These are phyloP conservation scores for Annona squamosa DNA, from an alignment of 164 flowering plant species.

Conservation along the genomic window DNA sequence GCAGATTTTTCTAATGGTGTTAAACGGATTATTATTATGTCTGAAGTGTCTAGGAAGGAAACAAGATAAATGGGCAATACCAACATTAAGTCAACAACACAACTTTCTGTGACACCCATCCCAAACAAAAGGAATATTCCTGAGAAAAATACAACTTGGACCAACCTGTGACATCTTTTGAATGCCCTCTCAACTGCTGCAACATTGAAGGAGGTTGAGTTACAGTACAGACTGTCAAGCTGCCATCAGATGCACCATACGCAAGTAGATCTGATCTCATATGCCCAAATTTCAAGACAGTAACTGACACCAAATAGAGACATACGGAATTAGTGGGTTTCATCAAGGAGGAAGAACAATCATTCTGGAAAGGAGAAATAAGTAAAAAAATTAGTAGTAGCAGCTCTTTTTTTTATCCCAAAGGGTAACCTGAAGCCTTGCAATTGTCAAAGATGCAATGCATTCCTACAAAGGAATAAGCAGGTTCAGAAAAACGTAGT, in stretches of 20 bases:
- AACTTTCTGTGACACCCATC: background rate
- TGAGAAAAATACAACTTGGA: constrained; percentile 40
- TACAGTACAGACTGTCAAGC: constrained; percentile 82
- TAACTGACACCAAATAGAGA: constrained; percentile 41
- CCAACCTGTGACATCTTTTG: constrained; percentile 99
- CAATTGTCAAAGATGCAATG: constrained; percentile 96
- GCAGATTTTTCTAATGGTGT: no score
- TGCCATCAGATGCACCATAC: constrained; percentile 98
- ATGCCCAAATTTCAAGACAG: constrained; percentile 93
- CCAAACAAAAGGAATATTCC: constrained; percentile 14
- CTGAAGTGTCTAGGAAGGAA: background rate
- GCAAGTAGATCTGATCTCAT: constrained; percentile 96
- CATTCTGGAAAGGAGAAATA: background rate
- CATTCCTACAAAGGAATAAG: constrained; percentile 98
- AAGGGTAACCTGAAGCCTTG: constrained; percentile 70
- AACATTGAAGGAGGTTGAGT: constrained; percentile 66
- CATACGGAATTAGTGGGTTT: constrained; percentile 14
- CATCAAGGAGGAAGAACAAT: background rate
- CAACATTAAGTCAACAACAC: background rate
- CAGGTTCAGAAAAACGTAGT: constrained; percentile 63
- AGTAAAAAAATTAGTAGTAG: background rate
- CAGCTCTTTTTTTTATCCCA: background rate
- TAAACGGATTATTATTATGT: no score
- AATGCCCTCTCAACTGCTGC: constrained; percentile 74
- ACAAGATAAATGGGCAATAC: background rate